These are phyloP conservation scores for Dipodascopsis uninucleata DNA, from an alignment of 805 yeast genomes.

Conservation along the genomic window DNA sequence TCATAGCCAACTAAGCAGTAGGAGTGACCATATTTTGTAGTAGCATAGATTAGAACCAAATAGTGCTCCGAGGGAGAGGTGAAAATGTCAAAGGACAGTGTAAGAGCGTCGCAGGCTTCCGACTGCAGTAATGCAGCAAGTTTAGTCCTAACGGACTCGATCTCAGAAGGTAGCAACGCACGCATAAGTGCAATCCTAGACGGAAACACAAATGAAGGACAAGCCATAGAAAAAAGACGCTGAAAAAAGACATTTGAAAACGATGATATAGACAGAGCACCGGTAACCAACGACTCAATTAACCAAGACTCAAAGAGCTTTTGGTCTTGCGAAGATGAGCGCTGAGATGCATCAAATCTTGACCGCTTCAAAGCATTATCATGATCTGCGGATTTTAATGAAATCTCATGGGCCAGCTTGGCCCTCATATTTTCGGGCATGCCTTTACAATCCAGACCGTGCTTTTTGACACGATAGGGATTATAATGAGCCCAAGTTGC, in stretches of 20 bases:
- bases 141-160: conserved; percentile 15
- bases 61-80: conserved; percentile 13
- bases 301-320: conserved; percentile 11
- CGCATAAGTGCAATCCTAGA: conserved; percentile 2
- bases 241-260: conserved; percentile 5
- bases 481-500: conserved; percentile 28
- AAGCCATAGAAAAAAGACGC: conserved; percentile 6
- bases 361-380: conserved; percentile 5
- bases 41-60: conserved; percentile 19
- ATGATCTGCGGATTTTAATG: conserved; percentile 10
- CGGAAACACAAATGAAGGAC: conserved; percentile 16
- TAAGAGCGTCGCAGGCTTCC: conserved; percentile 8
- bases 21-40: conserved; percentile 18
- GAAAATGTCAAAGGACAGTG: conserved; percentile 23
- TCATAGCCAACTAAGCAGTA: conserved; percentile 17
- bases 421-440: conserved; percentile 24
- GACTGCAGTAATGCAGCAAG: conserved; percentile 7
- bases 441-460: conserved; percentile 27
- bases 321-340: conserved; percentile 10
- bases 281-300: conserved; percentile 14
- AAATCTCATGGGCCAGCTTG: conserved; percentile 21
- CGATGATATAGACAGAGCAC: conserved; percentile 3
- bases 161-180: conserved; percentile 16
- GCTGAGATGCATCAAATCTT: conserved; percentile 5
- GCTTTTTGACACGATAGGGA: conserved; percentile 27